These are phyloP conservation scores for Meira nashicola DNA, from an alignment of 1,284 basidiomycete genomes.

Conservation along the genomic window DNA sequence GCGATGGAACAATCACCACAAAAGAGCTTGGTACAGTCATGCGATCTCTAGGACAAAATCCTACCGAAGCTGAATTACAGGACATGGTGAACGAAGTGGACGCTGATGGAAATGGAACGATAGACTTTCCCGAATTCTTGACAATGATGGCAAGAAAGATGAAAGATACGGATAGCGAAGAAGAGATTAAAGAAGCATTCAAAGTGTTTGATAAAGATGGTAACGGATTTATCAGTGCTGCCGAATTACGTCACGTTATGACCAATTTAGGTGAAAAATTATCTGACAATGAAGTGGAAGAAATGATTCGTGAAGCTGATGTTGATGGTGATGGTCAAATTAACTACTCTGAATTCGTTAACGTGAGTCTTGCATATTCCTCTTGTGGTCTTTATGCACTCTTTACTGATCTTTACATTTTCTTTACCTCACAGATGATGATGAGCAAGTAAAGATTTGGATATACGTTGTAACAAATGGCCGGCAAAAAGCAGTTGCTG, in stretches of 20 bases:
- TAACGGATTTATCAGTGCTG: constrained; percentile 63
- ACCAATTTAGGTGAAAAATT: constrained; percentile 66
- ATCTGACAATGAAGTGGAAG: constrained; percentile 85
- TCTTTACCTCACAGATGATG: constrained; percentile 37
- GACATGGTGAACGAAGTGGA: constrained; percentile 70
- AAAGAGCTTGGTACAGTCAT: constrained; percentile 94
- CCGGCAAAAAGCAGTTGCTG: too few relatives aligned
- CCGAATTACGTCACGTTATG: constrained; percentile 60
- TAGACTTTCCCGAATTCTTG: constrained; percentile 88
- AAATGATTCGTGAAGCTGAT: constrained; percentile 98
- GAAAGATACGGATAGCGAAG: constrained; percentile 79
- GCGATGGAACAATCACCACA: constrained; percentile 93
- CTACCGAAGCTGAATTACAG: constrained; percentile 87
- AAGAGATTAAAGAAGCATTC: constrained; percentile 66
- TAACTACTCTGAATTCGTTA: constrained; percentile 62
- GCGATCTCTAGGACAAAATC: constrained; percentile 93
- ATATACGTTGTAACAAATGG: too few relatives aligned
- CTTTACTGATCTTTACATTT: neutral
- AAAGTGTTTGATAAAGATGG: constrained; percentile 67
- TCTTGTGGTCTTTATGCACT: neutral
- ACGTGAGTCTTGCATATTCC: constrained; percentile 50
- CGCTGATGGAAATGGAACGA: constrained; percentile 71
- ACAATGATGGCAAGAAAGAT: constrained; percentile 96
- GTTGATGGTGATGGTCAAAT: constrained; percentile 80
- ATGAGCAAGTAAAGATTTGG: constrained; percentile 38